These are phyloP conservation scores for Heterobasidion annosum DNA, from an alignment of 1,284 basidiomycete genomes.

Conservation along the genomic window DNA sequence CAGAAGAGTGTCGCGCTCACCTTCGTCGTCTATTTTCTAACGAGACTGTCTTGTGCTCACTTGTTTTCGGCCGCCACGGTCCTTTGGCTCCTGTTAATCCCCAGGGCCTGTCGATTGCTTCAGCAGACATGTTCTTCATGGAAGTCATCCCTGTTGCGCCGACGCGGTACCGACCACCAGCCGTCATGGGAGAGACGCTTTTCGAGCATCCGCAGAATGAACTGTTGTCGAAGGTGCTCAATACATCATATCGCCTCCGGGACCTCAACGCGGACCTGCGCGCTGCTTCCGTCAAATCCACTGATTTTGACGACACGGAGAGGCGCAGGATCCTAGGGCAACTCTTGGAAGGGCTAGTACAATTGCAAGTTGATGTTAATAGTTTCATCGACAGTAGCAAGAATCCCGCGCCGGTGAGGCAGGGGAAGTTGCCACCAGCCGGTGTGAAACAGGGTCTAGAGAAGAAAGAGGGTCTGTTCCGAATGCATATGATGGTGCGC, in stretches of 20 bases:
- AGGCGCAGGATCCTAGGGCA: conserved; percentile 55
- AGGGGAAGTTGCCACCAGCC: conserved; percentile 88
- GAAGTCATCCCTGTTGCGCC: conserved; percentile 90
- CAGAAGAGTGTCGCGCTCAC: conserved; percentile 91
- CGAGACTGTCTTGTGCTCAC: conserved; percentile 73
- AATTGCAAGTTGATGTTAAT: conserved; percentile 93
- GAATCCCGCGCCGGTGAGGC: conserved; percentile 80
- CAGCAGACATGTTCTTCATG: conserved; percentile 96
- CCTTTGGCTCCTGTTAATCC: conserved; percentile 58
- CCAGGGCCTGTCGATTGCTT: conserved; percentile 54
- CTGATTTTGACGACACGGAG: conserved; percentile 44
- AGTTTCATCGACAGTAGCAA: conserved; percentile 97
- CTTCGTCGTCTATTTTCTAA: conserved; percentile 84
- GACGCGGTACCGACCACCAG: conserved; percentile 92
- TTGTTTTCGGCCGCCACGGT: conserved; percentile 92
- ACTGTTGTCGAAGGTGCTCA: conserved; percentile 79
- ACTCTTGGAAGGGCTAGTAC: conserved; percentile 79
- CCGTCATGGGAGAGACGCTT: conserved; percentile 85
- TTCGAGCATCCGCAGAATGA: conserved; percentile 98
- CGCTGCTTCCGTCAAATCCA: conserved; percentile 50
- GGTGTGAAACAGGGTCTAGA: conserved; percentile 97
- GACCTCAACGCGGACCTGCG: conserved; percentile 70
- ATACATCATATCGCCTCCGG: conserved; percentile 74
- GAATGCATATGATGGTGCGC: conserved; percentile 98
- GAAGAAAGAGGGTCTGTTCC: conserved; percentile 98